Conservation (phyloP, 2,329 filamentous ascomycete species). For the Stemphylium beticola region DNA sequence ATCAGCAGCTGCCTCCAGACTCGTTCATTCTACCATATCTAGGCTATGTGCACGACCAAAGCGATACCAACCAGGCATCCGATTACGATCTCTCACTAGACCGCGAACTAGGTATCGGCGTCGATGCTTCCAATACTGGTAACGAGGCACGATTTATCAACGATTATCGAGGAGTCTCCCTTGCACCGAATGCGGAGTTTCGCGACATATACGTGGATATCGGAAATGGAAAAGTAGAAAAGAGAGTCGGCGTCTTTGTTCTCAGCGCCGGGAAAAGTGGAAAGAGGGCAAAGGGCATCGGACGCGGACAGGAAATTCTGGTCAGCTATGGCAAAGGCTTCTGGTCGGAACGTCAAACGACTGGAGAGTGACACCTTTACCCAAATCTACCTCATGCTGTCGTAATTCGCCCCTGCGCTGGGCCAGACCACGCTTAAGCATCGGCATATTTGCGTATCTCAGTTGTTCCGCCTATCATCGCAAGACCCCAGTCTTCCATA, state of each 20-base stretch:
- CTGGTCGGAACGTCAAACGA: slow-evolving; percentile 49
- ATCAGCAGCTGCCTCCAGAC: slow-evolving; percentile 52
- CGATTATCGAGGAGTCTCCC: slow-evolving; percentile 58
- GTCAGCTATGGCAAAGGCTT: slow-evolving; percentile 62
- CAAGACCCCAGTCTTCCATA: background rate
- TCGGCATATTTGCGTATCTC: background rate
- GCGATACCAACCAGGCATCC: slow-evolving; percentile 50
- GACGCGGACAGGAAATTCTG: slow-evolving; percentile 58
- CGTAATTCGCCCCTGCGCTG: background rate
- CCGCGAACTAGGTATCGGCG: slow-evolving; percentile 55
- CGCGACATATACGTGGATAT: slow-evolving; percentile 50
- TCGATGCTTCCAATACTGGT: slow-evolving; percentile 57
- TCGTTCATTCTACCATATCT: slow-evolving; percentile 58
- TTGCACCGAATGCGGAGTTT: slow-evolving; percentile 53
- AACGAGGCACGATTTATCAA: slow-evolving; percentile 62
- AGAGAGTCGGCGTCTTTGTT: slow-evolving; percentile 59
- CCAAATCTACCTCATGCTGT: background rate
- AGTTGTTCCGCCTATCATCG: background rate
- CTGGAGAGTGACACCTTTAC: slow-evolving; percentile 10
- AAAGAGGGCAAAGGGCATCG: slow-evolving; percentile 55
- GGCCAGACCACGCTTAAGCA: background rate
- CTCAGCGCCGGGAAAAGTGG: slow-evolving; percentile 57
- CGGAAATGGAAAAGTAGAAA: slow-evolving; percentile 50
- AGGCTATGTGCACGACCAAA: slow-evolving; percentile 56
- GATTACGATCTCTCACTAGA: slow-evolving; percentile 61